phyloP scores from a whole-genome alignment of 257 asterid genomes.

The Verbena officinalis region DNA sequence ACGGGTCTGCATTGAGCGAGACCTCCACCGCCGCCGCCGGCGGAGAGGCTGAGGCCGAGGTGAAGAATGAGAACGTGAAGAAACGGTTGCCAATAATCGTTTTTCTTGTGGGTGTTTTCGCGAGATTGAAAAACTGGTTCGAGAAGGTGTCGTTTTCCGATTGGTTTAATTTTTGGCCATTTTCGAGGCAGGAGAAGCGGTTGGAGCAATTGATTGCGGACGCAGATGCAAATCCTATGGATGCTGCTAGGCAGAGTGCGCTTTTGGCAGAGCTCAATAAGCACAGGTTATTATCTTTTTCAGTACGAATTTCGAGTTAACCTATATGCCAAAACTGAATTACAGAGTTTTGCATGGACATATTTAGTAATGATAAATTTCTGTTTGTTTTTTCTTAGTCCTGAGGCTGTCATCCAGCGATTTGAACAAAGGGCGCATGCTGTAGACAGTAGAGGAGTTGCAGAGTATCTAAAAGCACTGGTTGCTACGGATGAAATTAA shows the following conservation, averaged over 20 bases:
- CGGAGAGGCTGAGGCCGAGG: slow-evolving; percentile 37
- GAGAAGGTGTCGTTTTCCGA: slow-evolving; percentile 55
- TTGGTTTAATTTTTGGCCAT: slow-evolving; percentile 90
- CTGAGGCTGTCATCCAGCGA: slow-evolving; percentile 91
- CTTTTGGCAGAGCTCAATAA: slow-evolving; percentile 86
- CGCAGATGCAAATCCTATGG: slow-evolving; percentile 84
- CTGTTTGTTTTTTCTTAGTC: slow-evolving; percentile 48
- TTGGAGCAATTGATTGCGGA: slow-evolving; percentile 72
- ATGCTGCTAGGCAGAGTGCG: slow-evolving; percentile 70
- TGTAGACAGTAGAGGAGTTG: slow-evolving; percentile 95
- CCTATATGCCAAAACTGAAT: background rate
- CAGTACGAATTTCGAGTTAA: slow-evolving; percentile 1
- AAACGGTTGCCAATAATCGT: slow-evolving; percentile 60
- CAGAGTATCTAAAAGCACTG: slow-evolving; percentile 85
- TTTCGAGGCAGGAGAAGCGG: slow-evolving; percentile 78
- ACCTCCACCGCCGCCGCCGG: slow-evolving; percentile 24
- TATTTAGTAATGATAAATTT: slow-evolving; percentile 30
- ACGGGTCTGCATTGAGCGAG: slow-evolving; percentile 36
- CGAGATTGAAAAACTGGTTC: slow-evolving; percentile 51
- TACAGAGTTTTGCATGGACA: background rate
- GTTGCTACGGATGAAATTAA: slow-evolving; percentile 80
- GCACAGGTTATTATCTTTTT: slow-evolving; percentile 54
- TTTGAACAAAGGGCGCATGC: slow-evolving; percentile 90
- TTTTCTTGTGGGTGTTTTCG: slow-evolving; percentile 60
- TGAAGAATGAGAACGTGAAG: slow-evolving; percentile 42